Evolutionary conservation across 768 basidiomycete species (phyloP).

Genomic region (Agaricus bisporus): DNA sequence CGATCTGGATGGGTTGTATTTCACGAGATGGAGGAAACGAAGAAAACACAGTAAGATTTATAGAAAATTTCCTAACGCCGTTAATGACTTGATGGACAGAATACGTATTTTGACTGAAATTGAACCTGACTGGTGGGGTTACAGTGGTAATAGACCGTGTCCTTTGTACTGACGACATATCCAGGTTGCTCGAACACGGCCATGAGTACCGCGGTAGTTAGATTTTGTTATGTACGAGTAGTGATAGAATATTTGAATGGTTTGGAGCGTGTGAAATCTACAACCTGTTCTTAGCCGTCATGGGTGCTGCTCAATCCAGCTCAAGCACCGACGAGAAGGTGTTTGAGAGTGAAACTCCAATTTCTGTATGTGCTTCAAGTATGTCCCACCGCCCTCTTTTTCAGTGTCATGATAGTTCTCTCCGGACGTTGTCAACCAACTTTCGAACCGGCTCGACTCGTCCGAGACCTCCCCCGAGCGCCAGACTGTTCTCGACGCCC

Average conservation of each 20-base stretch:
- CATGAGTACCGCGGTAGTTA: slow-evolving; percentile 19
- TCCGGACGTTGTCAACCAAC: slow-evolving; percentile 74
- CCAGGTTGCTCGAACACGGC: slow-evolving; percentile 31
- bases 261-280: slow-evolving; percentile 2
- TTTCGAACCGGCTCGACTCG: slow-evolving; percentile 58
- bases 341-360: slow-evolving; percentile 45
- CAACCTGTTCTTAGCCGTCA: slow-evolving; percentile 20
- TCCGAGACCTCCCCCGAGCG: slow-evolving; percentile 58
- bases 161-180: neutral
- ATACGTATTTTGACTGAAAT: slow-evolving; percentile 92
- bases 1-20: slow-evolving; percentile 90
- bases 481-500: slow-evolving; percentile 68
- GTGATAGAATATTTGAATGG: neutral
- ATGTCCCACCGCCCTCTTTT: neutral
- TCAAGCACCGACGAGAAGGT: slow-evolving; percentile 50
- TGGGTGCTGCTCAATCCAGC: slow-evolving; percentile 72
- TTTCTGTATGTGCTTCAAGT: slow-evolving; percentile 35
- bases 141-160: neutral
- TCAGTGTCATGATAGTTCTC: slow-evolving; percentile 52
- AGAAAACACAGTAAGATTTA: slow-evolving; percentile 74
- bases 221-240: neutral
- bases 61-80: no score
- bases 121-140: slow-evolving; percentile 80
- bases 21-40: slow-evolving; percentile 96
- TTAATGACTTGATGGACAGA: slow-evolving; percentile 30